Percentiles rank a stretch among this genome's conserved stretches.
phyloP scores from a whole-genome alignment of 768 basidiomycete species.

The Russula vinacea region DNA sequence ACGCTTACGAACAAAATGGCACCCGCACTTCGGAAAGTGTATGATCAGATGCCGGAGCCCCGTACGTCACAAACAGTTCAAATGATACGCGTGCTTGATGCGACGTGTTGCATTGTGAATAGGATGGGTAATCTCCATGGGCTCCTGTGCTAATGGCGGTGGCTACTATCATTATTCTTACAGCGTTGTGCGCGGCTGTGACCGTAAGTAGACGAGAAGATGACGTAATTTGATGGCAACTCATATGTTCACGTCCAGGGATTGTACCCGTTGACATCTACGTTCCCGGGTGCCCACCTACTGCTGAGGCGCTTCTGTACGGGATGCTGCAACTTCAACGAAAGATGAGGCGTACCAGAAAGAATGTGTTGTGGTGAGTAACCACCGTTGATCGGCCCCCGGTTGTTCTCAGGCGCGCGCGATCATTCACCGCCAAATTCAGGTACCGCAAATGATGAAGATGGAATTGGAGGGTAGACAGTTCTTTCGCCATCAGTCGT shows the following conservation, averaged over 20 bases:
- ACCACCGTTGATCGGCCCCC: conserved; percentile 1
- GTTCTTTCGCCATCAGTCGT: no score
- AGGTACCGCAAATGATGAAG: conserved; percentile 58
- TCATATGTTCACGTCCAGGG: conserved; percentile 43
- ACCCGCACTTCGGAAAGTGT: conserved; percentile 92
- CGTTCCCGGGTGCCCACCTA: conserved; percentile 92
- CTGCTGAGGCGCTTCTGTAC: conserved; percentile 95
- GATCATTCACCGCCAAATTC: not conserved
- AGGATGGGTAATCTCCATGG: conserved; percentile 99
- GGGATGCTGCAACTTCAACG: conserved; percentile 96
- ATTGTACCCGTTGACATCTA: conserved; percentile 99
- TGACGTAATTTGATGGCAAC: conserved; percentile 22
- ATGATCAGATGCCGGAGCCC: conserved; percentile 99
- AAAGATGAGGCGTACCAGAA: conserved; percentile 89
- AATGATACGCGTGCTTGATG: conserved; percentile 6
- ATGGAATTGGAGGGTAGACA: no score
- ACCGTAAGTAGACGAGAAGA: conserved; percentile 56
- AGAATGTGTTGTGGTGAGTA: conserved; percentile 79
- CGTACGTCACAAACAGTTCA: conserved; percentile 45
- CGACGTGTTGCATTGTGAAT: not conserved
- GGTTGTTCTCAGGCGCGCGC: not conserved
- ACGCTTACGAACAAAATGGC: conserved; percentile 99
- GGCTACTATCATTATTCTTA: conserved; percentile 99
- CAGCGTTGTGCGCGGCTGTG: conserved; percentile 96
- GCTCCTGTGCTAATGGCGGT: conserved; percentile 97